These are phyloP conservation scores for Phytopythium montanum DNA, from an alignment of 352 stramenopile genomes.

Conservation along the genomic window DNA sequence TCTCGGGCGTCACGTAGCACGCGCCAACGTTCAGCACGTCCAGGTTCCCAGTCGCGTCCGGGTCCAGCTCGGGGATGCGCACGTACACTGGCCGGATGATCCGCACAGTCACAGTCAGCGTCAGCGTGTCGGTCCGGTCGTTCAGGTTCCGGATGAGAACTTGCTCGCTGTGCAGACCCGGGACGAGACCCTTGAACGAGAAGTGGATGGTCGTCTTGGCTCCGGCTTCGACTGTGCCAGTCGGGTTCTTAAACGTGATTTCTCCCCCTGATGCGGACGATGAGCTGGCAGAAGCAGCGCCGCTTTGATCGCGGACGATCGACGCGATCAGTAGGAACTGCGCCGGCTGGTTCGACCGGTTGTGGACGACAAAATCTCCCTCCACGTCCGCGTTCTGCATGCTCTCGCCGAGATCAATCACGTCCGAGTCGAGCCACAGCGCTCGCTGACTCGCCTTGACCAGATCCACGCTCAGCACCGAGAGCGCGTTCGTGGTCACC, in stretches of 20 bases:
- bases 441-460: slow-evolving; percentile 68
- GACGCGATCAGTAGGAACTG: slow-evolving; percentile 73
- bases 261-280: slow-evolving; percentile 40
- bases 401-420: slow-evolving; percentile 74
- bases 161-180: slow-evolving; percentile 73
- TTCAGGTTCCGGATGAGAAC: slow-evolving; percentile 82
- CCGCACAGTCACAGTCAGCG: slow-evolving; percentile 57
- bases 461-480: slow-evolving; percentile 51
- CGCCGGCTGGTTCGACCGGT: slow-evolving; percentile 56
- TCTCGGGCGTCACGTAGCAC: slow-evolving; percentile 84
- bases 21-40: slow-evolving; percentile 72
- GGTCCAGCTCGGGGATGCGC: slow-evolving; percentile 77
- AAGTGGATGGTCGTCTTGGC: slow-evolving; percentile 55
- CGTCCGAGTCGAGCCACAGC: slow-evolving; percentile 61
- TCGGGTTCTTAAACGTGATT: slow-evolving; percentile 71
- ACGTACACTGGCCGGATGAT: slow-evolving; percentile 83
- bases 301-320: slow-evolving; percentile 28
- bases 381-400: slow-evolving; percentile 59
- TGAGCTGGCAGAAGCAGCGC: slow-evolving; percentile 12
- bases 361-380: slow-evolving; percentile 64
- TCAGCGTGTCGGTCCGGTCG: slow-evolving; percentile 74
- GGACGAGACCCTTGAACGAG: slow-evolving; percentile 54
- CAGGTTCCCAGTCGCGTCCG: slow-evolving; percentile 65
- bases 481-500: slow-evolving; percentile 4
- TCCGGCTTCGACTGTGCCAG: slow-evolving; percentile 55